Percentiles rank a stretch among this genome's conserved stretches.
Conservation (phyloP, 2,329 filamentous ascomycete genomes). For the Microsporum canis region DNA sequence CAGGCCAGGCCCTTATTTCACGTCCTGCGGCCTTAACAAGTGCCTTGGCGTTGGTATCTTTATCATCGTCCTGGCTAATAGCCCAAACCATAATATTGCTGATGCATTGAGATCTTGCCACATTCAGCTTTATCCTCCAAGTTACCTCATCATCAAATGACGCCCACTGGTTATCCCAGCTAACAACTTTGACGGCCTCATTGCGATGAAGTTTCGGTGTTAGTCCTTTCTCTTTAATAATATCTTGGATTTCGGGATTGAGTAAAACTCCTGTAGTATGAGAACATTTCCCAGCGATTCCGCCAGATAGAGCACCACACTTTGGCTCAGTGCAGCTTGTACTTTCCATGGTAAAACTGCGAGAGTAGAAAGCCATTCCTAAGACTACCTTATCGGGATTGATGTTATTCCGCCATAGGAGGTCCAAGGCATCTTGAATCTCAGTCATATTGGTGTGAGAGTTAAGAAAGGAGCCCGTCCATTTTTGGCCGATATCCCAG, state of each 20-base stretch:
- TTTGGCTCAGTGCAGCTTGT: conserved; percentile 16
- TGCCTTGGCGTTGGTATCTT: too few relatives aligned
- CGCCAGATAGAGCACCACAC: conserved; percentile 16
- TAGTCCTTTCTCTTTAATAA: conserved; percentile 16
- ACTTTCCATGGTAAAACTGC: conserved; percentile 29
- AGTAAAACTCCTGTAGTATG: conserved; percentile 24
- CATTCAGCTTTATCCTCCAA: conserved; percentile 6
- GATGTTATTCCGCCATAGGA: conserved; percentile 35
- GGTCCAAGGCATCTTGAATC: conserved; percentile 28
- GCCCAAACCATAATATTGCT: conserved; percentile 11
- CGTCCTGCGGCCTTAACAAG: too few relatives aligned
- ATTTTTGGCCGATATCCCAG: conserved; percentile 18
- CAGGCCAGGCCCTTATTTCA: too few relatives aligned
- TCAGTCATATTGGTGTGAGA: conserved; percentile 36
- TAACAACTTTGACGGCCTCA: conserved; percentile 25
- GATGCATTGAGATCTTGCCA: conserved; percentile 9
- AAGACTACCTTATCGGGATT: conserved; percentile 36
- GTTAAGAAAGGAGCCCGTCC: conserved; percentile 18
- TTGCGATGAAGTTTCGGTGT: conserved; percentile 20
- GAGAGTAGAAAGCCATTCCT: conserved; percentile 38
- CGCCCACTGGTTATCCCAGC: conserved; percentile 18
- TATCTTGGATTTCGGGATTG: conserved; percentile 26
- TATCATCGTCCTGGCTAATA: background rate
- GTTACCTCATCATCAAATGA: conserved; percentile 12
- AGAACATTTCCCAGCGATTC: conserved; percentile 21